phyloP scores from a whole-genome alignment of 148 eudicot species.

The Fallopia convolvulus region DNA sequence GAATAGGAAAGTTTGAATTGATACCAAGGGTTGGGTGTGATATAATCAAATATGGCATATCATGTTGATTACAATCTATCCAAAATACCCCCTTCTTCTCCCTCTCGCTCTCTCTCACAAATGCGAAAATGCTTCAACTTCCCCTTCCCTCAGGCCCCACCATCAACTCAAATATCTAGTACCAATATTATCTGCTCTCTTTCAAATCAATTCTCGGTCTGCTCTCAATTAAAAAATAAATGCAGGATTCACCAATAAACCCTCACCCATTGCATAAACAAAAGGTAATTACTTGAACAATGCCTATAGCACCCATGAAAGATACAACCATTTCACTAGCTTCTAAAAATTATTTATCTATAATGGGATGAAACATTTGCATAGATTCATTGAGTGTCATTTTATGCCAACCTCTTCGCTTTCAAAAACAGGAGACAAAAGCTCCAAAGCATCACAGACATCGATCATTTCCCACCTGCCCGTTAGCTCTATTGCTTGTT shows the following conservation, averaged over 20 bases:
- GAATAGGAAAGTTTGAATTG: neutral
- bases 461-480: constrained; percentile 87
- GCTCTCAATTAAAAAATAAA: neutral
- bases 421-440: constrained; percentile 89
- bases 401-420: constrained; percentile 87
- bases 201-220: neutral
- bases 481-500: constrained; percentile 86
- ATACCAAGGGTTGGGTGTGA: neutral
- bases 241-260: neutral
- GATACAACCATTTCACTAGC: neutral
- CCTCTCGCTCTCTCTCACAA: neutral
- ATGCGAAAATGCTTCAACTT: neutral
- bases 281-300: neutral
- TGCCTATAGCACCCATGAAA: neutral
- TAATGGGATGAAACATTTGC: neutral
- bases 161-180: neutral
- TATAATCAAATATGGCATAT: neutral
- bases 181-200: neutral
- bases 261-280: neutral
- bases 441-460: constrained; percentile 95
- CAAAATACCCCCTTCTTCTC: neutral
- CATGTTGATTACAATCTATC: neutral
- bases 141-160: neutral
- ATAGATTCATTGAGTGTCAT: neutral
- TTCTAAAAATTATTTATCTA: neutral